phyloP scores from a whole-genome alignment of 495 filamentous ascomycete genomes.

The Platismatia glauca region DNA sequence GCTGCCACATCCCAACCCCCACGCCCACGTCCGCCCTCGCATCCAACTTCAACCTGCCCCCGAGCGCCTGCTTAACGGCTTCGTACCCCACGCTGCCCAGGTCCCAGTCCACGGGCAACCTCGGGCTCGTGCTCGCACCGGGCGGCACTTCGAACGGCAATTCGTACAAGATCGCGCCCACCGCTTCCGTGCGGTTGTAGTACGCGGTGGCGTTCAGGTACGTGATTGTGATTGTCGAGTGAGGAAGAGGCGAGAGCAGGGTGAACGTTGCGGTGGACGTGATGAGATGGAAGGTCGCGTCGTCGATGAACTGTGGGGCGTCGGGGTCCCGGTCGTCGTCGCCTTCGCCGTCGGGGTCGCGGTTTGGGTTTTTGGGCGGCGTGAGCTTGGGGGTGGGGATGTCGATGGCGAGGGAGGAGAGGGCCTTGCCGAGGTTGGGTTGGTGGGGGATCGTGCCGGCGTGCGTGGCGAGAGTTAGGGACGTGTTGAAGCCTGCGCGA shows the following conservation, averaged over 20 bases:
- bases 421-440: slow-evolving; percentile 60
- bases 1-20: slow-evolving; percentile 59
- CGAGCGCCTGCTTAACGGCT: slow-evolving; percentile 71
- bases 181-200: slow-evolving; percentile 67
- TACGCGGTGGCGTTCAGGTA: slow-evolving; percentile 73
- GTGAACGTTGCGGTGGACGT: slow-evolving; percentile 82
- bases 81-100: slow-evolving; percentile 74
- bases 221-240: slow-evolving; percentile 64
- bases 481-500: slow-evolving; percentile 59
- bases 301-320: slow-evolving; percentile 61
- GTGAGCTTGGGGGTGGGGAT: slow-evolving; percentile 60
- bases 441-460: slow-evolving; percentile 60
- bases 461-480: slow-evolving; percentile 61
- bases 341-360: slow-evolving; percentile 37
- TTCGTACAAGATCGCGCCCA: slow-evolving; percentile 68
- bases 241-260: slow-evolving; percentile 64
- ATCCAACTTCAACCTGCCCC: slow-evolving; percentile 67
- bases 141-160: slow-evolving; percentile 70
- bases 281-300: slow-evolving; percentile 74
- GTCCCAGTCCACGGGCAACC: slow-evolving; percentile 71
- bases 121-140: slow-evolving; percentile 58
- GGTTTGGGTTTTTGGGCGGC: slow-evolving; percentile 40
- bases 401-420: slow-evolving; percentile 58
- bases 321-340: slow-evolving; percentile 34
- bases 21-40: slow-evolving; percentile 66